These are phyloP conservation scores for Arachnomyces sp. DNA, from an alignment of 2,329 filamentous ascomycete species.

Conservation along the genomic window DNA sequence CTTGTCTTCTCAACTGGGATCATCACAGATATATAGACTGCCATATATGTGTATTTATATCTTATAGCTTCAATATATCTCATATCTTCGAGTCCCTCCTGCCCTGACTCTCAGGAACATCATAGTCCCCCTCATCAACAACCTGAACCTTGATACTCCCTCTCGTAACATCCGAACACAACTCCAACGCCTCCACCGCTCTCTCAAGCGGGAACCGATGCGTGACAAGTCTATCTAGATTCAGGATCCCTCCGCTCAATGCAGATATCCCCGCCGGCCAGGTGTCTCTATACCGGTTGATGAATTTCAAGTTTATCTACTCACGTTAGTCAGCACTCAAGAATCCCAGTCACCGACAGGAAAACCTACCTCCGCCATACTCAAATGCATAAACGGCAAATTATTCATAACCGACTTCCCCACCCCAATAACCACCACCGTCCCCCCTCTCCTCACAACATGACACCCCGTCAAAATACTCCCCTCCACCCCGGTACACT, in stretches of 20 bases:
- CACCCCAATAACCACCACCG: slow-evolving; percentile 58
- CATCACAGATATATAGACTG: too few relatives aligned
- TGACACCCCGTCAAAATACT: slow-evolving; percentile 55
- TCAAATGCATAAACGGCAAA: slow-evolving; percentile 60
- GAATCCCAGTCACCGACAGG: neutral
- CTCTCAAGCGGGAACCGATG: slow-evolving; percentile 57
- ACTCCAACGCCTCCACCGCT: slow-evolving; percentile 51
- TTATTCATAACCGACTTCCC: slow-evolving; percentile 57
- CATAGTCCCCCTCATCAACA: slow-evolving; percentile 42
- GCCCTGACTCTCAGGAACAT: slow-evolving; percentile 19
- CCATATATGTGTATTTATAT: too few relatives aligned
- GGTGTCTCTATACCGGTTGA: slow-evolving; percentile 63
- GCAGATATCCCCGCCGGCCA: slow-evolving; percentile 61
- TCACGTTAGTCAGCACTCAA: neutral
- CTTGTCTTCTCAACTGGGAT: too few relatives aligned
- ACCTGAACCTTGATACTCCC: slow-evolving; percentile 57
- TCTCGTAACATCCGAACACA: slow-evolving; percentile 45
- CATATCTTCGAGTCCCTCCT: slow-evolving; percentile 2
- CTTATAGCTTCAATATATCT: too few relatives aligned
- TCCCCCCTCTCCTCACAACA: slow-evolving; percentile 51
- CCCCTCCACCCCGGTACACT: slow-evolving; percentile 60
- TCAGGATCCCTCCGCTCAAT: slow-evolving; percentile 51
- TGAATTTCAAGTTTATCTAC: slow-evolving; percentile 62
- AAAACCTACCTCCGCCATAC: slow-evolving; percentile 44
- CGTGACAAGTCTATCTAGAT: slow-evolving; percentile 56